A percentile compares a stretch with the other conserved stretches of the same genome.
Evolutionary conservation across 345 rosid genomes (phyloP).

Genomic region (Populus tremula): DNA sequence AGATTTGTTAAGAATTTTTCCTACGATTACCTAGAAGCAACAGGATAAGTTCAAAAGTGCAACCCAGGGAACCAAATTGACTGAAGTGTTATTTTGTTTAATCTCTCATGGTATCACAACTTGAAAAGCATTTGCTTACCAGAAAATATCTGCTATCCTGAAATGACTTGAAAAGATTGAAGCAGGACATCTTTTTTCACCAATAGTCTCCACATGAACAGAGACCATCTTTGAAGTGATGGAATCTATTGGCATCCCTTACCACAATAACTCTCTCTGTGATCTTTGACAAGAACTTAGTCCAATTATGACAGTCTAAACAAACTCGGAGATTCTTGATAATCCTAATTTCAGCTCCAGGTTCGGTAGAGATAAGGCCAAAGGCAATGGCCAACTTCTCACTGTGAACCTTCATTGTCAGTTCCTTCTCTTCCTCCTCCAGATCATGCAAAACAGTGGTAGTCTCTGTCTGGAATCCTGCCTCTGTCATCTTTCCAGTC

Average conservation of each 20-base stretch:
- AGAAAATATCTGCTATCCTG: background rate
- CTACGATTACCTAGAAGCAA: background rate
- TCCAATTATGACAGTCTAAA: slow-evolving; percentile 69
- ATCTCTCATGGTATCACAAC: background rate
- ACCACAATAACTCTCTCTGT: slow-evolving; percentile 66
- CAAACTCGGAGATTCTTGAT: slow-evolving; percentile 79
- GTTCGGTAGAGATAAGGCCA: slow-evolving; percentile 65
- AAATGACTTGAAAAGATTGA: background rate
- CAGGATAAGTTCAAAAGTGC: background rate
- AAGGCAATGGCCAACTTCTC: slow-evolving; percentile 83
- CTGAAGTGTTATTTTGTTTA: background rate
- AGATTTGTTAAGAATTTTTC: background rate
- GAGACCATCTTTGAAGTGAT: slow-evolving; percentile 69
- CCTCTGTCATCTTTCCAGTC: slow-evolving; percentile 64
- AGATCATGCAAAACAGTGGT: slow-evolving; percentile 65
- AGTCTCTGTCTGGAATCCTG: slow-evolving; percentile 67
- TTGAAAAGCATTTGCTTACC: background rate
- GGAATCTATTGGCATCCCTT: slow-evolving; percentile 79
- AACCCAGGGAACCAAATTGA: background rate
- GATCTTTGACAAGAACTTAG: slow-evolving; percentile 71
- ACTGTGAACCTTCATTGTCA: slow-evolving; percentile 67
- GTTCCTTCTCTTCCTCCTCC: slow-evolving; percentile 85
- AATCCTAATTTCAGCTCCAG: slow-evolving; percentile 65
- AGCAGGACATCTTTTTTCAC: slow-evolving; percentile 24
- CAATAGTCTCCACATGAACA: slow-evolving; percentile 86